Evolutionary conservation across 441 rosid species (phyloP).

Genomic region (Euphorbia schlechtendalii): DNA sequence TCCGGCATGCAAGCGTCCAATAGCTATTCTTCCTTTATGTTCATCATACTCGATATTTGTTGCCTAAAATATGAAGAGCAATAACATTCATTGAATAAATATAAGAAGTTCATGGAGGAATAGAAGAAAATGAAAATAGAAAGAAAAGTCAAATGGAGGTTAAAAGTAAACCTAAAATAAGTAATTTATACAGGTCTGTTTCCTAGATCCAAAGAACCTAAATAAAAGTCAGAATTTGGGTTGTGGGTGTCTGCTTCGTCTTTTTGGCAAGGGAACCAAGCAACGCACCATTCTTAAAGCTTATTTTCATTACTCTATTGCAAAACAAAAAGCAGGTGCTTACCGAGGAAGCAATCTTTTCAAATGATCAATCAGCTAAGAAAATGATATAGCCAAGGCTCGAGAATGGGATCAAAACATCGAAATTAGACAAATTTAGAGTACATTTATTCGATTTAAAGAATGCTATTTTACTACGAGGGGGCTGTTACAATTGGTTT

Average conservation of each 20-base stretch:
- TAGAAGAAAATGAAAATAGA: not conserved
- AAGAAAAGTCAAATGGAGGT: conserved; percentile 4
- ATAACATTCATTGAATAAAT: conserved; percentile 10
- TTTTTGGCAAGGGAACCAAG: not conserved
- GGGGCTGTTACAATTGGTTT: not conserved
- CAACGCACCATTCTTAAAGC: not conserved
- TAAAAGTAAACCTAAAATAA: not conserved
- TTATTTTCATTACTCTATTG: not conserved
- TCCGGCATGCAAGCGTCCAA: conserved; percentile 94
- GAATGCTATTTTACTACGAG: not conserved
- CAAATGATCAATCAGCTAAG: conserved; percentile 7
- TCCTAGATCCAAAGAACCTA: not conserved
- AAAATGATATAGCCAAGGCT: not conserved
- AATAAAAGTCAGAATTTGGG: not conserved
- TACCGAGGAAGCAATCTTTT: not conserved
- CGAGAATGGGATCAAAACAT: not conserved
- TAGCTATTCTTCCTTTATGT: conserved; percentile 96
- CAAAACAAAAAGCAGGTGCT: not conserved
- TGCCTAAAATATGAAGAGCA: conserved; percentile 36
- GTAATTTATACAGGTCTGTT: not conserved
- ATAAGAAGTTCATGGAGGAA: conserved; percentile 3
- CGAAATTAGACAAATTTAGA: not conserved
- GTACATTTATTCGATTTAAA: not conserved
- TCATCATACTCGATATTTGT: conserved; percentile 94
- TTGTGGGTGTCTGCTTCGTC: conserved; percentile 5